Conservation (phyloP, 805 yeast species). For the Metschnikowia noctiluminum region DNA sequence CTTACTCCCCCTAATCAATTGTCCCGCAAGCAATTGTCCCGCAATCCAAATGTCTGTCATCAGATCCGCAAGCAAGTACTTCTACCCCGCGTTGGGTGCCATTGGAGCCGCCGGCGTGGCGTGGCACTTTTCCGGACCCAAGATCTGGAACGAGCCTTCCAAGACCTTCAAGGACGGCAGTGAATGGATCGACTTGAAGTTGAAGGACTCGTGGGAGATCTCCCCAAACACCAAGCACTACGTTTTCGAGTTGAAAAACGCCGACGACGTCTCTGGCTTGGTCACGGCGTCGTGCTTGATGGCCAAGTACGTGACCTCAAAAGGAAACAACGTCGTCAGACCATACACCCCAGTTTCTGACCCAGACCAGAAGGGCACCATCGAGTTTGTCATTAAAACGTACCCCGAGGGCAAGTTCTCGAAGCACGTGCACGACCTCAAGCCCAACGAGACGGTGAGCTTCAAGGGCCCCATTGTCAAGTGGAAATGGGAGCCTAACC, state of each 20-base stretch:
- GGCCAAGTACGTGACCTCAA: constrained; percentile 76
- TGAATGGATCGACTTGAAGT: constrained; percentile 70
- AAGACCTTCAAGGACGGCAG: constrained; percentile 60
- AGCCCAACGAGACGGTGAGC: constrained; percentile 75
- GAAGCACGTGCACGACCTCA: constrained; percentile 63
- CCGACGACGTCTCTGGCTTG: constrained; percentile 72
- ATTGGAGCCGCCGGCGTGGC: constrained; percentile 36
- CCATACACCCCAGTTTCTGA: constrained; percentile 87
- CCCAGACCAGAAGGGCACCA: constrained; percentile 61
- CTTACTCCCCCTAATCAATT: neutral
- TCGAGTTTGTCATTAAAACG: constrained; percentile 79
- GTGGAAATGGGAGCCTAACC: constrained; percentile 88
- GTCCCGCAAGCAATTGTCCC: neutral
- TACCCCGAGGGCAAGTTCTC: constrained; percentile 86
- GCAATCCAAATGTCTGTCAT: neutral
- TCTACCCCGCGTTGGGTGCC: constrained; percentile 31
- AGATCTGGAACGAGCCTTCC: constrained; percentile 34
- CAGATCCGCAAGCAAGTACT: constrained; percentile 22
- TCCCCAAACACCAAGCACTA: constrained; percentile 66
- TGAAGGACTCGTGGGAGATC: constrained; percentile 45
- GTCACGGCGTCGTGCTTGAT: constrained; percentile 74
- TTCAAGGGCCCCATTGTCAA: constrained; percentile 93
- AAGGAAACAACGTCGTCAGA: constrained; percentile 84
- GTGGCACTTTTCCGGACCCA: constrained; percentile 23
- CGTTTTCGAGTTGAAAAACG: constrained; percentile 63